phyloP scores from a whole-genome alignment of 441 rosid genomes.

The Mallotus repandus region DNA sequence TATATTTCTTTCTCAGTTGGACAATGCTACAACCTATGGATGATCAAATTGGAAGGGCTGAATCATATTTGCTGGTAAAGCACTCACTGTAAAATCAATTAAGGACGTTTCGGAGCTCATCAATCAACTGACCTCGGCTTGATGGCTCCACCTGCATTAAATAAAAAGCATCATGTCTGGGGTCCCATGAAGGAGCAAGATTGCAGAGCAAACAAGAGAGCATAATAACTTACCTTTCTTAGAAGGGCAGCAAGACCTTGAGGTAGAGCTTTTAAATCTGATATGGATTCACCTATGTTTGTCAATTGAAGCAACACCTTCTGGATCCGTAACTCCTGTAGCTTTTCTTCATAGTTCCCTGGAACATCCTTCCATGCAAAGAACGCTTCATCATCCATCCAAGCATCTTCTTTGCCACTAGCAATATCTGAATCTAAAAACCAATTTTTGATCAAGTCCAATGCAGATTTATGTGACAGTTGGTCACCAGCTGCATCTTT shows the following conservation, averaged over 20 bases:
- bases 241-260: constrained; percentile 88
- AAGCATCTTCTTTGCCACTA: constrained; percentile 56
- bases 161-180: constrained; percentile 24
- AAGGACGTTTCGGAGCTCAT: constrained; percentile 71
- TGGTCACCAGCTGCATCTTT: constrained; percentile 75
- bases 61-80: neutral
- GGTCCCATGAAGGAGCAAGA: constrained; percentile 11
- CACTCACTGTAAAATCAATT: constrained; percentile 28
- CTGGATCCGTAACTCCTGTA: constrained; percentile 75
- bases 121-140: constrained; percentile 47
- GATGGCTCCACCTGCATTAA: constrained; percentile 86
- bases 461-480: constrained; percentile 61
- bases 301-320: constrained; percentile 71
- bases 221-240: constrained; percentile 61
- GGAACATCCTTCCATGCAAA: constrained; percentile 72
- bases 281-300: constrained; percentile 59
- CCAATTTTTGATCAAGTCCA: constrained; percentile 74
- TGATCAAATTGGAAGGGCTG: no score
- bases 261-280: constrained; percentile 84
- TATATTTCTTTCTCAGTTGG: neutral
- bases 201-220: constrained; percentile 17
- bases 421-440: constrained; percentile 59
- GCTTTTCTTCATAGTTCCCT: constrained; percentile 59
- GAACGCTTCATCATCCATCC: constrained; percentile 87
- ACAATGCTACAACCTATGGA: neutral